Conservation (phyloP, 139 green algal genomes). For the Eudorina sp. region DNA sequence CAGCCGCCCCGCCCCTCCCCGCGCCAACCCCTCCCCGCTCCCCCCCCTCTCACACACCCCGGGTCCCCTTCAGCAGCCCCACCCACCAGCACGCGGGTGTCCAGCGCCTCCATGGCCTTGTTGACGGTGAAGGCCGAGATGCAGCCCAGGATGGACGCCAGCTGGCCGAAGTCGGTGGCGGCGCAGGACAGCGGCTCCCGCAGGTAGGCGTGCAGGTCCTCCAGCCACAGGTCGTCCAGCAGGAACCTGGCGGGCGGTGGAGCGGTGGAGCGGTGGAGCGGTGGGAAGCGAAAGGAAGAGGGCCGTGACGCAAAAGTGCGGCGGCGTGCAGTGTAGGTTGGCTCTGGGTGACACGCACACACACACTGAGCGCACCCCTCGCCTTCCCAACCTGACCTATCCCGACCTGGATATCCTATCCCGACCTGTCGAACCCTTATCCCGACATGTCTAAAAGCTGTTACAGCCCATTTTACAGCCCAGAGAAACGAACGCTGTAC, state of each 20-base stretch:
- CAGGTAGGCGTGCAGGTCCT: slow-evolving; percentile 32
- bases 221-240: slow-evolving; percentile 44
- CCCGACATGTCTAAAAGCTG: too few species aligned
- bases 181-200: slow-evolving; percentile 4
- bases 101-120: slow-evolving; percentile 28
- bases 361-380: too few species aligned
- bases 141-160: slow-evolving; percentile 25
- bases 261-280: not conserved
- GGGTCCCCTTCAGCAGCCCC: not conserved
- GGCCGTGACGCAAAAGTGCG: too few species aligned
- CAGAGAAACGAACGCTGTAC: too few species aligned
- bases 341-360: too few species aligned
- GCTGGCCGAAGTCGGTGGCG: slow-evolving; percentile 32
- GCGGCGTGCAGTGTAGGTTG: too few species aligned
- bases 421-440: too few species aligned
- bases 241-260: slow-evolving; percentile 17
- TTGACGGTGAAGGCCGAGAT: slow-evolving; percentile 40
- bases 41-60: not conserved
- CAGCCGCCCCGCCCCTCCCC: not conserved
- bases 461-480: too few species aligned
- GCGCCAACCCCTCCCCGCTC: not conserved
- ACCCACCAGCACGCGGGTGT: slow-evolving; percentile 41
- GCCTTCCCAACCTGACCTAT: too few species aligned
- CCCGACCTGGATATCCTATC: too few species aligned
- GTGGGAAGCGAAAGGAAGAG: not conserved